Evolutionary conservation across 2,329 filamentous ascomycete species (phyloP), one percentile per base, ranked within the genome.

Genomic region (Fusarium acutatum): DNA sequence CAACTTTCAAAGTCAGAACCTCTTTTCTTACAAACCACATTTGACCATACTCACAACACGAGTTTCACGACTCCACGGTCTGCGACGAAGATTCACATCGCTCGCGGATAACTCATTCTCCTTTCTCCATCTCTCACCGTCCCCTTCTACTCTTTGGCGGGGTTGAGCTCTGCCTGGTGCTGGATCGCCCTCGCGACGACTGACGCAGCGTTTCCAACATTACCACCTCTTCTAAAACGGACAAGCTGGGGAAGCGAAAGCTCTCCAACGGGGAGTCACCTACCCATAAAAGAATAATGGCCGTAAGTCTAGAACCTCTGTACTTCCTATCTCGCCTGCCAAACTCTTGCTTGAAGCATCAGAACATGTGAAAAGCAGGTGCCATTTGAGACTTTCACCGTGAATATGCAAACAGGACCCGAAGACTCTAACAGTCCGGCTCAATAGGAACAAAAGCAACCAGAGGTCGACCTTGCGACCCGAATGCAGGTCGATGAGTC

Each of bases 171-270:
- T 79, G 80, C 78, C 75, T 78, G 77, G 80, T 81, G 79, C 79
- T 80, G 75, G 75, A 77, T 79, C 73, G 72, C 75, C 73, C 67
- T 76, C 43, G 60, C 67, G 53, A 76, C 75, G 62, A 67, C 67
- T 62, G 60, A 60, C 68, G 49, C 64, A 69, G 62, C 60, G 67
- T 69, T 70, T 77, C 78, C 81, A 83, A 80, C 70, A 83, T 83
- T 82, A 74, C 80, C 58, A 78, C 78, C 61, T 65, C 75, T 61
- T 67, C 74, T 67, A 75, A 68, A 60, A 77, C 73, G 79, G 84
- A 82, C 85, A 88, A 89, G 83, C 87, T 88, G 88, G 89, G 88
- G 87, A 92, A 92, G 86, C 89, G 90, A 83, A 92, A 90, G 84
- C 84, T 90, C 78, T 92, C 90, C 75, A 84, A 85, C 84, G 88